Conservation (phyloP, 768 basidiomycete species). For the Suillus weaverae region DNA sequence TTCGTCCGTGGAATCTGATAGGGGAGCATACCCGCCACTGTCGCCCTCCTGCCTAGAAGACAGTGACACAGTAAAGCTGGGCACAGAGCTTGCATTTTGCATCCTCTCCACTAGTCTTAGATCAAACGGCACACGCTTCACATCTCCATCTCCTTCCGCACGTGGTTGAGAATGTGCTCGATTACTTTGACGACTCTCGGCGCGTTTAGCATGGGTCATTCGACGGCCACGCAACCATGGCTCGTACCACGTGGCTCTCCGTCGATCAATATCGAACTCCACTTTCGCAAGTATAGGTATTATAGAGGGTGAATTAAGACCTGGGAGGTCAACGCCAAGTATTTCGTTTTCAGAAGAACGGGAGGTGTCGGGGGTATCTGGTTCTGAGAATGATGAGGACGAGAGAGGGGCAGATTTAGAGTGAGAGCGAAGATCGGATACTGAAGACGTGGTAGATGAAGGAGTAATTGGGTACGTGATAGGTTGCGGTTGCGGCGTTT, state of each 20-base stretch:
- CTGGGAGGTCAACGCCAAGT: slow-evolving; percentile 62
- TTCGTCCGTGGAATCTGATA: slow-evolving; percentile 30
- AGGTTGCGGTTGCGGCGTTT: slow-evolving; percentile 37
- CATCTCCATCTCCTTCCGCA: slow-evolving; percentile 25
- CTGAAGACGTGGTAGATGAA: slow-evolving; percentile 48
- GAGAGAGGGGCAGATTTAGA: slow-evolving; percentile 51
- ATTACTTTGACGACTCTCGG: slow-evolving; percentile 40
- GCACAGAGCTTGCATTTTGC: slow-evolving; percentile 39
- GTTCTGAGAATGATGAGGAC: slow-evolving; percentile 44
- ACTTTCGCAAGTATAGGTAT: slow-evolving; percentile 90
- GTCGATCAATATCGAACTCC: slow-evolving; percentile 89
- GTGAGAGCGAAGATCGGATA: slow-evolving; percentile 47
- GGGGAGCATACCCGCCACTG: slow-evolving; percentile 27
- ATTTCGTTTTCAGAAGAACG: slow-evolving; percentile 37
- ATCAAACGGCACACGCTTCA: slow-evolving; percentile 43
- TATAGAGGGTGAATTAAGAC: slow-evolving; percentile 59
- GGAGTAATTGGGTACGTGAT: slow-evolving; percentile 34
- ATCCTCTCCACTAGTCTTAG: slow-evolving; percentile 53
- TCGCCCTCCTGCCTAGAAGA: slow-evolving; percentile 26
- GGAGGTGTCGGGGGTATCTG: slow-evolving; percentile 59
- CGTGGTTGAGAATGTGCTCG: slow-evolving; percentile 23
- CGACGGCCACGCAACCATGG: slow-evolving; percentile 73
- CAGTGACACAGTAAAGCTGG: slow-evolving; percentile 23
- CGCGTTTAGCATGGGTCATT: slow-evolving; percentile 58
- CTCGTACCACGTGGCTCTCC: slow-evolving; percentile 83